Conservation (phyloP, 2,329 filamentous ascomycete genomes). For the Penicillium olsonii region DNA sequence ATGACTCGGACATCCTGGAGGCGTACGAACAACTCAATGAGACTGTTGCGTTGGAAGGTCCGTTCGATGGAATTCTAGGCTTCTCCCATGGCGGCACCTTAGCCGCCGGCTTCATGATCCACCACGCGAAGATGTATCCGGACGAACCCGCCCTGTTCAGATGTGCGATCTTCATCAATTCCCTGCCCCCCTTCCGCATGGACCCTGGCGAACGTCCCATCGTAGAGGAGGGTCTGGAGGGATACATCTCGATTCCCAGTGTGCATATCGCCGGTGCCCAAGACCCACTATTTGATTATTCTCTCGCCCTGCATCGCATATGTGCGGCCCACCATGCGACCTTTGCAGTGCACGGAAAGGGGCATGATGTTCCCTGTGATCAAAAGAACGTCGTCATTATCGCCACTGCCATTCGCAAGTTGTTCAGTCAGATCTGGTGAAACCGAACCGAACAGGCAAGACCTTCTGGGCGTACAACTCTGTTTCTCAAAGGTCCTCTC, state of each 20-base stretch:
- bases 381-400: constrained; percentile 26
- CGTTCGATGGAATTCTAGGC: constrained; percentile 35
- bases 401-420: constrained; percentile 24
- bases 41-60: constrained; percentile 25
- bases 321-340: constrained; percentile 23
- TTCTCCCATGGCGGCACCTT: constrained; percentile 40
- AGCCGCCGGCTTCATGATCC: constrained; percentile 31
- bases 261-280: constrained; percentile 27
- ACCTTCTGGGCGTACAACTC: not conserved
- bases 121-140: constrained; percentile 28
- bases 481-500: no score
- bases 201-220: constrained; percentile 21
- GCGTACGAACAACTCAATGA: constrained; percentile 32
- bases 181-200: constrained; percentile 34
- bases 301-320: constrained; percentile 25
- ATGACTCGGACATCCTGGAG: constrained; percentile 25
- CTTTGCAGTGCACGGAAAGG: constrained; percentile 28
- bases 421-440: constrained; percentile 18
- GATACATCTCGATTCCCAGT: constrained; percentile 29
- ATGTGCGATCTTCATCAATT: constrained; percentile 37
- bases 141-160: constrained; percentile 27
- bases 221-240: constrained; percentile 26
- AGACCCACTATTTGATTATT: constrained; percentile 28
- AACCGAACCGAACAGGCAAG: not conserved
- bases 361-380: constrained; percentile 31